Conservation (phyloP, 345 rosid genomes). For the Aquilaria sinensis region DNA sequence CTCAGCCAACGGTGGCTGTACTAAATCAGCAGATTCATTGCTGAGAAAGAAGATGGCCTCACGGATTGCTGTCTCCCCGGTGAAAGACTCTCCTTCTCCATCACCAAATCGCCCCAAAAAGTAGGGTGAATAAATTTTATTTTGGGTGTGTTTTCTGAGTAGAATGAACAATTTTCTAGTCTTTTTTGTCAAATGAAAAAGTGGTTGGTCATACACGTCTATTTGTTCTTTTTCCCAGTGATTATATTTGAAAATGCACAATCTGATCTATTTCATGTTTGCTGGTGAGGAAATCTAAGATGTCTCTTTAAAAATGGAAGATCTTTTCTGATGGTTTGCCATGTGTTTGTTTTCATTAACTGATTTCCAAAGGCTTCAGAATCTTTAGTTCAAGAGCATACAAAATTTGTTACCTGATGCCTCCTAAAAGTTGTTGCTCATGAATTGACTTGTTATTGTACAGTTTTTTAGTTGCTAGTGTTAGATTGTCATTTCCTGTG, state of each 20-base stretch:
- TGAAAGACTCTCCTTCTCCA: slow-evolving; percentile 49
- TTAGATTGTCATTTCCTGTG: background rate
- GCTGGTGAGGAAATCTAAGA: slow-evolving; percentile 7
- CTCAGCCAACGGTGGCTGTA: slow-evolving; percentile 22
- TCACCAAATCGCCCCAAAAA: slow-evolving; percentile 41
- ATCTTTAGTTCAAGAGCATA: no score
- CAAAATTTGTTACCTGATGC: no score
- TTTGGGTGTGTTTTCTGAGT: background rate
- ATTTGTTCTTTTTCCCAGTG: background rate
- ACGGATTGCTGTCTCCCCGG: slow-evolving; percentile 27
- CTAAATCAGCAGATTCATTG: slow-evolving; percentile 44
- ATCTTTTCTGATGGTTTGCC: background rate
- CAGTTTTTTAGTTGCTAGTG: no score
- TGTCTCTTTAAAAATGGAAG: background rate
- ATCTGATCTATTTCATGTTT: slow-evolving; percentile 3
- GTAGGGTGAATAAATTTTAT: slow-evolving; percentile 26
- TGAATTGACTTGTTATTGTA: background rate
- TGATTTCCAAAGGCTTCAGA: background rate
- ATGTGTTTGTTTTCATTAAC: slow-evolving; percentile 4
- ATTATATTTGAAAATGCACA: background rate
- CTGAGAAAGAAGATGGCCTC: slow-evolving; percentile 52
- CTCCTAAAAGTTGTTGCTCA: no score
- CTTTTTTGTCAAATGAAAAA: slow-evolving; percentile 3
- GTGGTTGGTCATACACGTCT: background rate
- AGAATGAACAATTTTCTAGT: background rate